Percentiles rank a stretch among this genome's conserved stretches.
phyloP scores from a whole-genome alignment of 495 filamentous ascomycete species.

The Daldinia vernicosa region DNA sequence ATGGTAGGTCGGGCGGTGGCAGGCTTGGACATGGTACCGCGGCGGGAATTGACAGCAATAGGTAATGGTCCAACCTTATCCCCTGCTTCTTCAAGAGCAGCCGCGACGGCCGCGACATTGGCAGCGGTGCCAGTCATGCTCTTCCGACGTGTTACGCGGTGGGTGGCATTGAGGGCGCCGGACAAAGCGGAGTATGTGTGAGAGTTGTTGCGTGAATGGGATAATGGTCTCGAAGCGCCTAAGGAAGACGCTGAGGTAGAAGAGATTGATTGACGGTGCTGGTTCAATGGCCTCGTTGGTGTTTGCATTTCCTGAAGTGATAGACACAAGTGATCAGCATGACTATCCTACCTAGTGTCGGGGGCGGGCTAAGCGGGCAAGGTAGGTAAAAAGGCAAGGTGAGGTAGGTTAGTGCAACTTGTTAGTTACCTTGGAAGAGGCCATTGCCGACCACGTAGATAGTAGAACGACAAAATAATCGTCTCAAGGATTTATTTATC shows the following conservation, averaged over 20 bases:
- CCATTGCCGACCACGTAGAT: conserved; percentile 57
- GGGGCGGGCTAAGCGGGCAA: conserved; percentile 45
- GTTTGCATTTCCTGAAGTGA: conserved; percentile 58
- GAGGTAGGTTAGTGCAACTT: conserved; percentile 21
- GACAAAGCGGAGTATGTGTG: conserved; percentile 79
- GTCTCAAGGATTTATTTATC: background rate
- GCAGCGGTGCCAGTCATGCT: conserved; percentile 81
- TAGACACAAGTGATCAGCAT: conserved; percentile 52
- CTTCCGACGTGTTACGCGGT: conserved; percentile 92
- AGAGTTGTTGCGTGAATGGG: conserved; percentile 78
- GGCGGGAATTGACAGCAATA: conserved; percentile 57
- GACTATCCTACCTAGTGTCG: conserved; percentile 34
- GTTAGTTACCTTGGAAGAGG: conserved; percentile 61
- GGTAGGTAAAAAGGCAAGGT: conserved; percentile 33
- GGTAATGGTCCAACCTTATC: conserved; percentile 63
- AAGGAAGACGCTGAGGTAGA: conserved; percentile 51
- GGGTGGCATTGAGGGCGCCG: conserved; percentile 74
- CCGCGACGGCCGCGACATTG: conserved; percentile 78
- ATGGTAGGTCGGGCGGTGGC: conserved; percentile 53
- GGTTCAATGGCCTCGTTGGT: conserved; percentile 57
- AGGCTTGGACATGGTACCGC: conserved; percentile 62
- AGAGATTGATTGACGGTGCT: conserved; percentile 59
- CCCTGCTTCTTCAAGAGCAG: conserved; percentile 71
- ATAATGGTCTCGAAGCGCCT: conserved; percentile 55
- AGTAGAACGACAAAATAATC: conserved; percentile 46